Evolutionary conservation across 2,329 filamentous ascomycete genomes (phyloP), one percentile per base, ranked within the genome.

Genomic region (Pleomassaria siparia): DNA sequence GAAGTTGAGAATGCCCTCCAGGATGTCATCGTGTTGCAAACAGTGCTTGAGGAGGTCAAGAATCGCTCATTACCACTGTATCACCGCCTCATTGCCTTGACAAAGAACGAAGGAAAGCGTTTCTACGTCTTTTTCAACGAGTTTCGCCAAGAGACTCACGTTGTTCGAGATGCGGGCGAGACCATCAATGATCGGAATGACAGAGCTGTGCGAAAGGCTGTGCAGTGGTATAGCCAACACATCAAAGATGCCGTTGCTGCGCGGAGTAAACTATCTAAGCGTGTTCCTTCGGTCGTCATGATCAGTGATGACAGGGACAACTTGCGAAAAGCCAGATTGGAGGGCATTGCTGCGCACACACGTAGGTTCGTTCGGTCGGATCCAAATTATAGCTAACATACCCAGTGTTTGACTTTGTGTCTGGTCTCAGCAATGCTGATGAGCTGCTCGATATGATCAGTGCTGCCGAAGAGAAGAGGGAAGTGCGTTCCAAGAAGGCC

Each of bases 91-190:
- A 84, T 97, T 57, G 85, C 88, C 18, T 78, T 99, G 54, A 95
- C 91, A 30, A 95, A 92, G 73, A 96, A 92, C 64, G 91, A 96
- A 62, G 91, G 95, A 56, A 99, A 99, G 78, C 85, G 92, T 45
- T 97, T 96, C 69, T 96, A 97, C 66, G 89, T 99, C 43, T 99
- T 99, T 71, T 97, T 97, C 82, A 99, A 99, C 70, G 94, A 99
- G 63, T 99, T 99, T 67, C 83, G 92, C 43, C 78, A 91, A 30
- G 95, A 99, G 71, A 99, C 94, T 0, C 88, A 96, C 64, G 83
- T 96, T 40, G 75, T 81, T 22, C 81, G 94, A 52, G 81, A 85
- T 16, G 72, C 80, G 5, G 86, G 88, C 29, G 94, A 99, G 75
- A 87, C 83, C 2, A 94, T 99, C 72, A 99, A 99, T 68, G 94